A percentile compares a stretch with the other conserved stretches of the same genome.
Evolutionary conservation across 2,329 filamentous ascomycete genomes (phyloP).

Genomic region (Aschersonia sp.): DNA sequence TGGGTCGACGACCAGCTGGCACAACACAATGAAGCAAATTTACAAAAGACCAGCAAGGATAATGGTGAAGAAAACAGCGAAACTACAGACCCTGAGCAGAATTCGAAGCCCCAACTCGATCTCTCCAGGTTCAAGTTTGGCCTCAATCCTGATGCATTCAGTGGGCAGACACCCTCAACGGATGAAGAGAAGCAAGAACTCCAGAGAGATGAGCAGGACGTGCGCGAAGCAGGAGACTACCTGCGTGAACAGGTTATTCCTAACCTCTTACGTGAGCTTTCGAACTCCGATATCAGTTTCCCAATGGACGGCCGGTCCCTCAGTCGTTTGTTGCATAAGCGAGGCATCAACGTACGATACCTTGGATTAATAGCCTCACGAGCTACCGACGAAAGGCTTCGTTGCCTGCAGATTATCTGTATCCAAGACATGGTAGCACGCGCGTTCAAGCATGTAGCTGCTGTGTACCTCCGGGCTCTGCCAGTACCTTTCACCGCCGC

Average conservation of each 20-base stretch:
- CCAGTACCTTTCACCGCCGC: conserved; percentile 68
- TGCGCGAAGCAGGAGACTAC: conserved; percentile 70
- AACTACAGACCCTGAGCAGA: conserved; percentile 18
- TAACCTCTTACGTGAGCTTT: conserved; percentile 72
- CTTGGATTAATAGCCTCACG: conserved; percentile 70
- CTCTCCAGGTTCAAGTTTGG: conserved; percentile 76
- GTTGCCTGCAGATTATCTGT: conserved; percentile 63
- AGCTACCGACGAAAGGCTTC: conserved; percentile 55
- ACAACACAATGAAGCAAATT: conserved; percentile 30
- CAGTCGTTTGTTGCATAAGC: conserved; percentile 80
- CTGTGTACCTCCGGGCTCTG: conserved; percentile 64
- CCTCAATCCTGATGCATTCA: conserved; percentile 92
- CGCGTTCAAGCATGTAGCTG: conserved; percentile 85
- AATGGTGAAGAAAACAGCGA: conserved; percentile 15
- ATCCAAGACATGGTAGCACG: conserved; percentile 91
- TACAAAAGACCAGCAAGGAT: conserved; percentile 20
- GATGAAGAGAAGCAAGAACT: conserved; percentile 79
- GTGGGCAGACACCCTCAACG: conserved; percentile 78
- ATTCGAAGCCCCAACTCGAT: conserved; percentile 51
- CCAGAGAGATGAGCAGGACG: conserved; percentile 73
- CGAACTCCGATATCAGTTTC: conserved; percentile 88
- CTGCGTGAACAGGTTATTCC: conserved; percentile 68
- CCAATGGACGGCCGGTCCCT: conserved; percentile 97
- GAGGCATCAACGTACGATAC: conserved; percentile 93
- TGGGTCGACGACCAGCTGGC: conserved; percentile 73